Conservation (phyloP, 2,329 filamentous ascomycete genomes). For the Ceratocystis destructans region DNA sequence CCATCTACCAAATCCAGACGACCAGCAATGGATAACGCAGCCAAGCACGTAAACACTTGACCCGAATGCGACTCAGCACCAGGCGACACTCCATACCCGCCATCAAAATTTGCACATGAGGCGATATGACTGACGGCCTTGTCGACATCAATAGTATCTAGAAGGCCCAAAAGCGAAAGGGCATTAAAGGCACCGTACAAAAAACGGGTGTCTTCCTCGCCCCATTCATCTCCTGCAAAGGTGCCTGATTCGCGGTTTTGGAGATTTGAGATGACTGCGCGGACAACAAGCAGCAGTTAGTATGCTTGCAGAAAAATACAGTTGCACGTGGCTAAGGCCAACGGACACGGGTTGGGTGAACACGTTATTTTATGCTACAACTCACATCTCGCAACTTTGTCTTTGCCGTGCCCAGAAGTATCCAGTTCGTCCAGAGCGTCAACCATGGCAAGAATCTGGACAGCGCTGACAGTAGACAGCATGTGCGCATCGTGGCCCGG, state of each 20-base stretch:
- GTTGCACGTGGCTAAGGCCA: background rate
- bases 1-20: conserved; percentile 61
- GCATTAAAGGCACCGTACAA: conserved; percentile 83
- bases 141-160: conserved; percentile 61
- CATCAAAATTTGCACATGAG: conserved; percentile 83
- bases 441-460: conserved; percentile 80
- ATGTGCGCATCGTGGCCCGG: conserved; percentile 93
- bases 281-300: conserved; percentile 19
- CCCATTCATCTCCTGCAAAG: conserved; percentile 92
- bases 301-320: background rate
- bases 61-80: conserved; percentile 90
- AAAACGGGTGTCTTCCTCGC: conserved; percentile 89
- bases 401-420: conserved; percentile 45
- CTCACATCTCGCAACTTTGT: conserved; percentile 67
- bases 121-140: conserved; percentile 69
- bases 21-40: conserved; percentile 68
- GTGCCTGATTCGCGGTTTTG: conserved; percentile 73
- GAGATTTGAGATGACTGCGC: conserved; percentile 58
- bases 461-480: conserved; percentile 86
- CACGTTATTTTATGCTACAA: conserved; percentile 21
- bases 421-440: conserved; percentile 79
- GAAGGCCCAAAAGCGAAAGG: conserved; percentile 64
- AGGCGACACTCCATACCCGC: conserved; percentile 78
- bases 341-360: too few species aligned
- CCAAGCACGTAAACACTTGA: conserved; percentile 90